These are phyloP conservation scores for Suillus lakei DNA, from an alignment of 768 basidiomycete species.

Conservation along the genomic window DNA sequence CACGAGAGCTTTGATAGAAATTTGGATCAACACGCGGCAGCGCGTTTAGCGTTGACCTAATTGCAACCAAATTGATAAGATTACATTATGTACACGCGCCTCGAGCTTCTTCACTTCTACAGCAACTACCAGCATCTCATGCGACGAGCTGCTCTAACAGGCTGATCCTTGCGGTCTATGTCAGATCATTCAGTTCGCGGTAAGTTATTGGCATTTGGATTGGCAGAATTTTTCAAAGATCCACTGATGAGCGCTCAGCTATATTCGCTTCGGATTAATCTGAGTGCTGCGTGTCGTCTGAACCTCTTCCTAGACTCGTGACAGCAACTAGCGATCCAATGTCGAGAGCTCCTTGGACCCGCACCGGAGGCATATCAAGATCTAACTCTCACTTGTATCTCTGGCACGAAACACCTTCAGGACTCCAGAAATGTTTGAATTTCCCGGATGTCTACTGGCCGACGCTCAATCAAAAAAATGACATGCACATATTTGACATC, in stretches of 20 bases:
- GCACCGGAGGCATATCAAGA: background rate
- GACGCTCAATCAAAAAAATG: background rate
- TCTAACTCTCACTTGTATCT: too few species aligned
- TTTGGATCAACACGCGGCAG: constrained; percentile 9
- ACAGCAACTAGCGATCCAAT: background rate
- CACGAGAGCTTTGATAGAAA: constrained; percentile 14
- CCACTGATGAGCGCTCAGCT: background rate
- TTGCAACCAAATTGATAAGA: constrained; percentile 4
- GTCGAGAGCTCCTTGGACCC: background rate
- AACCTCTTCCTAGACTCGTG: background rate
- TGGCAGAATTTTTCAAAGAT: background rate
- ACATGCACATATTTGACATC: background rate
- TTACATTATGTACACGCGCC: background rate
- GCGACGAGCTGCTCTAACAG: background rate
- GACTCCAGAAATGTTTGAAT: background rate
- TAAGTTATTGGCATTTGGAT: background rate
- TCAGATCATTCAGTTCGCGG: background rate
- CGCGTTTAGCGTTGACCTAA: background rate
- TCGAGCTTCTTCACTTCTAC: background rate
- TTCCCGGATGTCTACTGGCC: background rate
- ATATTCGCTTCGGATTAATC: too few species aligned
- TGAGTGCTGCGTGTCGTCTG: background rate
- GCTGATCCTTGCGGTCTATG: background rate
- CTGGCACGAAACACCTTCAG: too few species aligned
- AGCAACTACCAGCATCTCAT: background rate